These are phyloP conservation scores for Leccinum pachyderme DNA, from an alignment of 1,284 basidiomycete genomes.

Conservation along the genomic window DNA sequence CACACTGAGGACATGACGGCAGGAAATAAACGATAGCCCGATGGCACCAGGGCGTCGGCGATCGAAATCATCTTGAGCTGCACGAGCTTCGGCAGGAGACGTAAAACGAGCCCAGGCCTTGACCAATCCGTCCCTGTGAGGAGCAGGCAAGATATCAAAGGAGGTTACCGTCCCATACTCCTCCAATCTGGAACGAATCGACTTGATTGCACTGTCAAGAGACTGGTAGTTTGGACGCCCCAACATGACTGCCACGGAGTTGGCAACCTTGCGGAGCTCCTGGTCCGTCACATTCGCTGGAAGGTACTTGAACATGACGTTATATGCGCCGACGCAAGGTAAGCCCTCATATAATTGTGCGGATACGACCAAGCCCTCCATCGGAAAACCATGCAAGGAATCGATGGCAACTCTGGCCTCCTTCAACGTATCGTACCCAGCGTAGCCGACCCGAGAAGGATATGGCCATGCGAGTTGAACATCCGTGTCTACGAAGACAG, in stretches of 20 bases:
- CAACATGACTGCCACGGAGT: slow-evolving; percentile 49
- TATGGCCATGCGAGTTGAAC: slow-evolving; percentile 54
- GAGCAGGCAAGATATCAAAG: slow-evolving; percentile 49
- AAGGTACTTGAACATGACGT: slow-evolving; percentile 53
- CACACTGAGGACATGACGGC: slow-evolving; percentile 49
- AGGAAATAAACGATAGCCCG: slow-evolving; percentile 43
- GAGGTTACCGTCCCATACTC: slow-evolving; percentile 40
- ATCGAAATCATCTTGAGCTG: slow-evolving; percentile 46
- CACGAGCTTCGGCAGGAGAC: slow-evolving; percentile 46
- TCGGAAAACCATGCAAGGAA: slow-evolving; percentile 34
- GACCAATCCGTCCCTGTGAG: slow-evolving; percentile 48
- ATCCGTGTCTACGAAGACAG: slow-evolving; percentile 22
- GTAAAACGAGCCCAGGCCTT: slow-evolving; percentile 54
- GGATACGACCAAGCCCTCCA: slow-evolving; percentile 40
- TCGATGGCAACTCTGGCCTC: slow-evolving; percentile 49
- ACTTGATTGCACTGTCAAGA: slow-evolving; percentile 37
- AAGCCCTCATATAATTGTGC: slow-evolving; percentile 52
- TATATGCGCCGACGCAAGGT: slow-evolving; percentile 54
- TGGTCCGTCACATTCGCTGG: slow-evolving; percentile 44
- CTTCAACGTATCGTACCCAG: slow-evolving; percentile 50
- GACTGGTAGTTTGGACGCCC: slow-evolving; percentile 48
- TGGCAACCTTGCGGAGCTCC: slow-evolving; percentile 45
- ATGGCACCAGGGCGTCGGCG: slow-evolving; percentile 41
- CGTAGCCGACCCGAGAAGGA: slow-evolving; percentile 52
- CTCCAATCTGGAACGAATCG: slow-evolving; percentile 42